Percentiles rank a stretch among this genome's conserved stretches.
Evolutionary conservation across 352 stramenopile species (phyloP).

Genomic region (Globisporangium paroecandrum): DNA sequence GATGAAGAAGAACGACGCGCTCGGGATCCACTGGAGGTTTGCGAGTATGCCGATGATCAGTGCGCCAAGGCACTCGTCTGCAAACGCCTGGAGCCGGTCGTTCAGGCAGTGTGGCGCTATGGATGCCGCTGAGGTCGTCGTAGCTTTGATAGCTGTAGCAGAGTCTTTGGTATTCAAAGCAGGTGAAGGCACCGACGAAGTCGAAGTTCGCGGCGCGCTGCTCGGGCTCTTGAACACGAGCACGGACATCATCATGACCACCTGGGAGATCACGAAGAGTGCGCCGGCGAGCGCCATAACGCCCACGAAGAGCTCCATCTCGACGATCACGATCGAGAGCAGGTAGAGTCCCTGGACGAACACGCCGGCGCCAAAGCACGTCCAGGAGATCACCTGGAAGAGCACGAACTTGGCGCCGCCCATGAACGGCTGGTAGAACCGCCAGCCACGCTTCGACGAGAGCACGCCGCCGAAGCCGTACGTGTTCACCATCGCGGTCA

Average conservation of each 20-base stretch:
- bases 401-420: conserved; percentile 72
- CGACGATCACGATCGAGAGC: conserved; percentile 71
- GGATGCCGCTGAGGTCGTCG: background rate
- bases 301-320: conserved; percentile 78
- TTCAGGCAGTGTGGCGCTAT: conserved; percentile 20
- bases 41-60: conserved; percentile 46
- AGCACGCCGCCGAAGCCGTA: conserved; percentile 76
- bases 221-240: conserved; percentile 44
- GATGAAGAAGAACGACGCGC: conserved; percentile 45
- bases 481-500: conserved; percentile 81
- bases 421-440: conserved; percentile 81
- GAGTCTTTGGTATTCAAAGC: background rate
- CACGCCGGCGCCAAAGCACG: conserved; percentile 65
- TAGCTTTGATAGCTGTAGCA: conserved; percentile 3
- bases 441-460: conserved; percentile 71
- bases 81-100: conserved; percentile 36
- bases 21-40: conserved; percentile 70
- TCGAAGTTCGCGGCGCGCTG: conserved; percentile 14
- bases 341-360: conserved; percentile 75
- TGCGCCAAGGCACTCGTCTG: conserved; percentile 51
- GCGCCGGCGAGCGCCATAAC: conserved; percentile 59
- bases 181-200: background rate
- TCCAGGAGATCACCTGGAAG: conserved; percentile 77
- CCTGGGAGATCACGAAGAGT: conserved; percentile 62
- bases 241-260: conserved; percentile 83